Percentiles rank a stretch among this genome's conserved stretches.
phyloP scores from a whole-genome alignment of 2,329 filamentous ascomycete species.

The Macroventuria anomochaeta region DNA sequence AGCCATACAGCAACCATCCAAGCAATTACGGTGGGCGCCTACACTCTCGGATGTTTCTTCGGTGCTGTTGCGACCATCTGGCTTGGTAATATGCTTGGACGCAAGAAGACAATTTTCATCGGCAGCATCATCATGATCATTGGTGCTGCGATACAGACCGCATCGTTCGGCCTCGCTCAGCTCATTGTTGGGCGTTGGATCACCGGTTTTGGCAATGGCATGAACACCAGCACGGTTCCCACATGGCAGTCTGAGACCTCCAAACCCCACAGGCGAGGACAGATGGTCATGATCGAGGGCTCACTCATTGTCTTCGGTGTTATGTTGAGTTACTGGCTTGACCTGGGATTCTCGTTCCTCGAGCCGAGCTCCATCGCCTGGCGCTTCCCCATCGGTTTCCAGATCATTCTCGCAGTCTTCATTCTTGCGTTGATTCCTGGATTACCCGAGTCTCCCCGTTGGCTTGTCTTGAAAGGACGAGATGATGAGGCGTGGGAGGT shows the following conservation, averaged over 20 bases:
- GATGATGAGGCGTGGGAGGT: slow-evolving; percentile 54
- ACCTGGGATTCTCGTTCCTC: slow-evolving; percentile 59
- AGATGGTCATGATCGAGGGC: slow-evolving; percentile 57
- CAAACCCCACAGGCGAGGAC: slow-evolving; percentile 55
- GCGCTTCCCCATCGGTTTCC: slow-evolving; percentile 62
- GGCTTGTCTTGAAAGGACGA: slow-evolving; percentile 59
- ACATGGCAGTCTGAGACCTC: slow-evolving; percentile 57
- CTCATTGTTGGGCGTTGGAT: slow-evolving; percentile 59
- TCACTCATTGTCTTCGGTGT: slow-evolving; percentile 55
- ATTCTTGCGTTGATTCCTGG: slow-evolving; percentile 58
- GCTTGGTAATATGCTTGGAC: slow-evolving; percentile 65
- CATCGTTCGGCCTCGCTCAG: slow-evolving; percentile 54
- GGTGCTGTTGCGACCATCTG: slow-evolving; percentile 53
- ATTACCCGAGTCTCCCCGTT: slow-evolving; percentile 54
- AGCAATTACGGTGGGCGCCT: slow-evolving; percentile 49
- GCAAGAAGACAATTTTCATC: slow-evolving; percentile 64
- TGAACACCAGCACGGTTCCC: slow-evolving; percentile 48
- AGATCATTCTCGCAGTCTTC: slow-evolving; percentile 64
- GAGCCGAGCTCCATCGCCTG: slow-evolving; percentile 50
- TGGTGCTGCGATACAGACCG: slow-evolving; percentile 65
- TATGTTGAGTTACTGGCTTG: slow-evolving; percentile 51
- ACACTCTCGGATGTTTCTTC: slow-evolving; percentile 54
- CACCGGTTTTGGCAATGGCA: slow-evolving; percentile 55
- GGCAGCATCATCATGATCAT: slow-evolving; percentile 65
- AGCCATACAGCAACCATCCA: slow-evolving; percentile 51